Evolutionary conservation across 257 asterid species (phyloP).

Genomic region (Nicotiana attenuata): DNA sequence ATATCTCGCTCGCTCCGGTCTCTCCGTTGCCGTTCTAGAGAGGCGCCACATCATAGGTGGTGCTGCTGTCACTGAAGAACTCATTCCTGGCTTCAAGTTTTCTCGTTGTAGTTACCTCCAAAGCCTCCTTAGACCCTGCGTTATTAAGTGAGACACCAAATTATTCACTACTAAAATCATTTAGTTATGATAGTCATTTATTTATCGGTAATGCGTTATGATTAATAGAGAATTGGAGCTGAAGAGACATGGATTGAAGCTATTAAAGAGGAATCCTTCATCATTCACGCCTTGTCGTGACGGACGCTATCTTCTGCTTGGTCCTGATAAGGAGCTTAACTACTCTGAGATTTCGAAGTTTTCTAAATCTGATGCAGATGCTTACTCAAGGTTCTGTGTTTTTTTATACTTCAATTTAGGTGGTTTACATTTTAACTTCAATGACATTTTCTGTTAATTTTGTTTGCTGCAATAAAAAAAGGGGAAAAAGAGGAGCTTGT

Average conservation of each 20-base stretch:
- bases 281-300: slow-evolving; percentile 93
- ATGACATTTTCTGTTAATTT: background rate
- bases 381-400: slow-evolving; percentile 57
- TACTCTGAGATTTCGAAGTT: slow-evolving; percentile 81
- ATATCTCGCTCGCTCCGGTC: slow-evolving; percentile 90
- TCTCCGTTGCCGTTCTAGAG: slow-evolving; percentile 93
- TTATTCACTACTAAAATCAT: background rate
- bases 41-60: slow-evolving; percentile 97
- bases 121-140: slow-evolving; percentile 87
- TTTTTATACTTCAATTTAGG: background rate
- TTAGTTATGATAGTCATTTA: background rate
- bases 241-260: slow-evolving; percentile 73
- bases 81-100: slow-evolving; percentile 87
- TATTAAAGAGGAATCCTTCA: slow-evolving; percentile 77
- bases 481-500: background rate
- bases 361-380: slow-evolving; percentile 74
- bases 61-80: slow-evolving; percentile 95
- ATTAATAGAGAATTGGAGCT: slow-evolving; percentile 69
- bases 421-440: background rate
- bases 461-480: background rate
- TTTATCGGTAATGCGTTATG: background rate
- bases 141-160: slow-evolving; percentile 41
- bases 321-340: slow-evolving; percentile 63
- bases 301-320: slow-evolving; percentile 87
- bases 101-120: slow-evolving; percentile 97